Evolutionary conservation across 2,329 filamentous ascomycete species (phyloP).

Genomic region (Alternaria metachromatica): DNA sequence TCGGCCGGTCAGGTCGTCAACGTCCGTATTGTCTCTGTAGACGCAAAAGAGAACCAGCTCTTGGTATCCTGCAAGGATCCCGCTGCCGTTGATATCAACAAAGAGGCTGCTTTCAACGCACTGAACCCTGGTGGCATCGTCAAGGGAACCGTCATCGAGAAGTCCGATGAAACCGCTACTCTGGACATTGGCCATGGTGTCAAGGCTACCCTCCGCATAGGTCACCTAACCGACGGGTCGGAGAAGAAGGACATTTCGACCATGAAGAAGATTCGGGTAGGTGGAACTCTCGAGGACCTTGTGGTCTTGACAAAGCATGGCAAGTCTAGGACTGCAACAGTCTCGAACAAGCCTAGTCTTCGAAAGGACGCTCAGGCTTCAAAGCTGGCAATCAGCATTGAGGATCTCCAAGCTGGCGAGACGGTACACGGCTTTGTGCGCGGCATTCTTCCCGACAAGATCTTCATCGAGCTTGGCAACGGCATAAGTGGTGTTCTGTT

Average conservation of each 20-base stretch:
- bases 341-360: slow-evolving; percentile 85
- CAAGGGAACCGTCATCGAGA: slow-evolving; percentile 68
- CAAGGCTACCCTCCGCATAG: slow-evolving; percentile 76
- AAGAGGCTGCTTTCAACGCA: slow-evolving; percentile 73
- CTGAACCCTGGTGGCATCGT: slow-evolving; percentile 77
- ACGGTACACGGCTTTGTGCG: slow-evolving; percentile 80
- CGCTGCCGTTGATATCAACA: slow-evolving; percentile 77
- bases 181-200: slow-evolving; percentile 79
- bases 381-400: slow-evolving; percentile 74
- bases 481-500: slow-evolving; percentile 79
- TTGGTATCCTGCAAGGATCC: slow-evolving; percentile 94
- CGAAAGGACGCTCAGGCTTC: slow-evolving; percentile 75
- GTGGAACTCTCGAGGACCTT: slow-evolving; percentile 82
- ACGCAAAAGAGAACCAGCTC: slow-evolving; percentile 73
- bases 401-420: slow-evolving; percentile 73
- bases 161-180: slow-evolving; percentile 55
- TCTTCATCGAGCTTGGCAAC: slow-evolving; percentile 88
- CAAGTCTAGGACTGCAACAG: slow-evolving; percentile 73
- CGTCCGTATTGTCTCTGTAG: slow-evolving; percentile 83
- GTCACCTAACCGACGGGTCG: slow-evolving; percentile 86
- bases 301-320: slow-evolving; percentile 86
- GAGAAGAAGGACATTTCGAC: slow-evolving; percentile 76
- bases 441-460: slow-evolving; percentile 79
- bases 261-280: slow-evolving; percentile 81
- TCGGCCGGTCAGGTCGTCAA: slow-evolving; percentile 88